Percentiles rank a stretch among this genome's conserved stretches.
phyloP scores from a whole-genome alignment of 1,139 yeast species.

The Sugiyamaella pinicola region DNA sequence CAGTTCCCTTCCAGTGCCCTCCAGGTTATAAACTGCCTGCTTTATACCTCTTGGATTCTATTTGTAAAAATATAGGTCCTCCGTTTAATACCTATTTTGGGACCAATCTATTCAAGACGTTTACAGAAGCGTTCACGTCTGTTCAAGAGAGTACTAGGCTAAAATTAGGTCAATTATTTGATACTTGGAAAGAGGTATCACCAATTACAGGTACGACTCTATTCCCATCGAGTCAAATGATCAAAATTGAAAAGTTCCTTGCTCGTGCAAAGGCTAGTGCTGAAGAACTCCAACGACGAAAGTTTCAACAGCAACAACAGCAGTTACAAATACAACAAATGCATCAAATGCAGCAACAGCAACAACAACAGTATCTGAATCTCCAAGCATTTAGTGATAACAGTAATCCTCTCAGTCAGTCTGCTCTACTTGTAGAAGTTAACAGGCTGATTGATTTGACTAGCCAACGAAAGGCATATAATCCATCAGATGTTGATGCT shows the following conservation, averaged over 20 bases:
- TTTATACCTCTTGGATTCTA: constrained; percentile 85
- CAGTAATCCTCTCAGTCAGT: constrained; percentile 33
- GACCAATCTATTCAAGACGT: constrained; percentile 63
- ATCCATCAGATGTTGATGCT: constrained; percentile 47
- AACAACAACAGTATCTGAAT: constrained; percentile 14
- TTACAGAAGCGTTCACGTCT: constrained; percentile 73
- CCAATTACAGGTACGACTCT: constrained; percentile 67
- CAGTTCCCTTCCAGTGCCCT: constrained; percentile 45
- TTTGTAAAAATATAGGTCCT: constrained; percentile 84
- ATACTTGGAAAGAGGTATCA: constrained; percentile 76
- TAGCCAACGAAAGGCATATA: constrained; percentile 42
- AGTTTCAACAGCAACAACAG: constrained; percentile 32
- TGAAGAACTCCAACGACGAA: constrained; percentile 16
- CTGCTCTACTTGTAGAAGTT: constrained; percentile 42
- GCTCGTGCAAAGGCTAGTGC: constrained; percentile 52
- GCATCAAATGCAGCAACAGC: constrained; percentile 30
- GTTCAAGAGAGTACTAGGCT: constrained; percentile 75
- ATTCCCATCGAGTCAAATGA: constrained; percentile 71
- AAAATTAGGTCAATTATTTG: constrained; percentile 73
- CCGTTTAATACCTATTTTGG: constrained; percentile 83
- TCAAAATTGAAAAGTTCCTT: constrained; percentile 73
- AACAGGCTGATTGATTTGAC: constrained; percentile 48
- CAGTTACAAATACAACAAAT: constrained; percentile 28
- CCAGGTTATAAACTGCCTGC: constrained; percentile 85
- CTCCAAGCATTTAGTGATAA: constrained; percentile 14